These are phyloP conservation scores for Colletotrichum tropicale DNA, from an alignment of 2,329 filamentous ascomycete genomes.

Conservation along the genomic window DNA sequence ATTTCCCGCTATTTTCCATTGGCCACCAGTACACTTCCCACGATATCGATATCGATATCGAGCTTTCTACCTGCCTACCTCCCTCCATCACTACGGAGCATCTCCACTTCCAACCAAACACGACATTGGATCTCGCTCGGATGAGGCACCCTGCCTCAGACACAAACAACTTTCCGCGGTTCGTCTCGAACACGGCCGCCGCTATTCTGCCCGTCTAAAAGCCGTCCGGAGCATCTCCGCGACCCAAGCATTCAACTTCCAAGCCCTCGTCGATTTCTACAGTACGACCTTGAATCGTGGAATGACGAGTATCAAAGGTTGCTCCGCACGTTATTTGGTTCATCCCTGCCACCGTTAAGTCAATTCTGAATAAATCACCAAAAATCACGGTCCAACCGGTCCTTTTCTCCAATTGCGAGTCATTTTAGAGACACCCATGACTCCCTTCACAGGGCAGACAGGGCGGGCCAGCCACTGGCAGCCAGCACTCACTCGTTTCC, in stretches of 20 bases:
- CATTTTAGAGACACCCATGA: constrained; percentile 4
- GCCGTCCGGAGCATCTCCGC: not conserved
- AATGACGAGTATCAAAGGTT: not conserved
- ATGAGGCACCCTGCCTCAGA: not conserved
- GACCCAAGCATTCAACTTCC: not conserved
- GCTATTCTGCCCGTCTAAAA: not conserved
- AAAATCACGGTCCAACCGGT: not conserved
- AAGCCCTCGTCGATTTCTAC: not conserved
- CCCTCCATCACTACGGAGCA: not conserved
- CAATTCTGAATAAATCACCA: not conserved
- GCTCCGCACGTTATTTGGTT: not conserved
- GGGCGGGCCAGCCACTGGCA: not conserved
- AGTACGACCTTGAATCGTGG: not conserved
- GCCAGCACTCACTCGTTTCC: not conserved
- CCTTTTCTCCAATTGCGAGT: constrained; percentile 8
- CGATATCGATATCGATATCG: not conserved
- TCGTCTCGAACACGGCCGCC: not conserved
- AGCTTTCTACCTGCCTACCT: not conserved
- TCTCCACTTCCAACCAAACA: not conserved
- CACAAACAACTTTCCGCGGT: not conserved
- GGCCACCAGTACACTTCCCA: not conserved
- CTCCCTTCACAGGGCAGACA: not conserved
- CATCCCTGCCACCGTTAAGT: constrained; percentile 1
- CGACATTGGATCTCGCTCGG: not conserved
- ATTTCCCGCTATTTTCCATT: not conserved